Conservation (phyloP, 208 protist genomes). For the Leishmania gerbilli region DNA sequence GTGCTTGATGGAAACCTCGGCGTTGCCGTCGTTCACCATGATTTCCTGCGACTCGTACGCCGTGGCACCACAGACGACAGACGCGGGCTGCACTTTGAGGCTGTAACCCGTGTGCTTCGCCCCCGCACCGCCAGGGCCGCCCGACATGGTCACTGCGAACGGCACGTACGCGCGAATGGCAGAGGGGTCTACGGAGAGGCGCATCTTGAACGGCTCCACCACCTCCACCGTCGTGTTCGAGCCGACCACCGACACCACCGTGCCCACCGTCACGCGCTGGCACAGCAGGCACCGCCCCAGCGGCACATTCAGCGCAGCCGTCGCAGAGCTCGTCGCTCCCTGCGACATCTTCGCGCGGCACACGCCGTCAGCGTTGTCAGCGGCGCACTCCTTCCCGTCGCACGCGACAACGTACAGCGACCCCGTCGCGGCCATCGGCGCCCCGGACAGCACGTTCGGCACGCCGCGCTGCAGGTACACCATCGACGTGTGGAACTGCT, state of each 20-base stretch:
- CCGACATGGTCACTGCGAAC: constrained; percentile 35
- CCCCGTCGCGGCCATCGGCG: constrained; percentile 18
- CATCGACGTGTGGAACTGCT: constrained; percentile 39
- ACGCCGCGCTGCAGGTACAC: constrained; percentile 34
- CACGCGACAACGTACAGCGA: constrained; percentile 16
- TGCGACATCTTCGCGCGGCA: constrained; percentile 9
- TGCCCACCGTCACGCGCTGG: constrained; percentile 31
- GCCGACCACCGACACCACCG: constrained; percentile 20
- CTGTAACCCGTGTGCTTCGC: constrained; percentile 4
- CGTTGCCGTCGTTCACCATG: constrained; percentile 9
- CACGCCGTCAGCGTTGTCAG: constrained; percentile 18
- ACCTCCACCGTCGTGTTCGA: constrained; percentile 42
- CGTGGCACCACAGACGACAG: constrained; percentile 24
- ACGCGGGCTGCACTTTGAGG: constrained; percentile 20
- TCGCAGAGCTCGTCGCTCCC: constrained; percentile 4
- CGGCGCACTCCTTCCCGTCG: constrained; percentile 25
- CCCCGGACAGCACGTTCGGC: constrained; percentile 37
- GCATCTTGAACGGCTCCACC: constrained; percentile 39
- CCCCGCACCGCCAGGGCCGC: constrained; percentile 13
- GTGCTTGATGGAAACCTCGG: constrained; percentile 29
- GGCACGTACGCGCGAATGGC: constrained; percentile 42
- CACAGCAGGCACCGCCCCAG: constrained; percentile 57
- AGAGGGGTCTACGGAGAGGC: constrained; percentile 19
- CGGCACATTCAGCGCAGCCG: constrained; percentile 16
- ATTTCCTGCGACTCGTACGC: constrained; percentile 37